A percentile compares a stretch with the other conserved stretches of the same genome.
Evolutionary conservation across 2,329 filamentous ascomycete genomes (phyloP).

Genomic region (Triangularia verruculosa): DNA sequence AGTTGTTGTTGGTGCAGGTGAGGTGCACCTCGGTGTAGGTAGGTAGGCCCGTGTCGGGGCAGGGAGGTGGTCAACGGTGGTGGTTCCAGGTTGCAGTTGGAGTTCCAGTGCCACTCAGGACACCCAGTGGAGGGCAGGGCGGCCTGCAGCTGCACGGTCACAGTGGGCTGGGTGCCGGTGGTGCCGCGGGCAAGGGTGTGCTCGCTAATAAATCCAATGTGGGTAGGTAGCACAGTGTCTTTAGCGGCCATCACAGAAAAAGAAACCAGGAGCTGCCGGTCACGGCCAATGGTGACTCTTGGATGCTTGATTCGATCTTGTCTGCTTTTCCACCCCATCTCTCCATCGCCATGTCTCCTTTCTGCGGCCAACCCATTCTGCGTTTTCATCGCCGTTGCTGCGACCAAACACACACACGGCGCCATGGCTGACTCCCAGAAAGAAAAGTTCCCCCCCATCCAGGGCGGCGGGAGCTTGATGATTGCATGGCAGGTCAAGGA

Average conservation of each 20-base stretch:
- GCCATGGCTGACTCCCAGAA: slow-evolving; percentile 22
- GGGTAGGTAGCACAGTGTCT: background rate
- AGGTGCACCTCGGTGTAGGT: background rate
- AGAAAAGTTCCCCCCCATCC: slow-evolving; percentile 69
- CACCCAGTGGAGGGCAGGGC: no score
- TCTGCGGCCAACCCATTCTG: background rate
- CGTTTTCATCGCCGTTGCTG: background rate
- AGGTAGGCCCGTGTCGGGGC: background rate
- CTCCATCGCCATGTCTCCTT: background rate
- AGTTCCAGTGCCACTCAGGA: background rate
- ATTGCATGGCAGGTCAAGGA: slow-evolving; percentile 92
- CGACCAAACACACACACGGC: slow-evolving; percentile 23
- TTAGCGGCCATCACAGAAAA: background rate
- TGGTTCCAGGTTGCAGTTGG: background rate
- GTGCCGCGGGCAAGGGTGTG: no score
- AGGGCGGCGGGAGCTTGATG: slow-evolving; percentile 89
- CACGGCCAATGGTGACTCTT: background rate
- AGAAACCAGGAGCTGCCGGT: background rate
- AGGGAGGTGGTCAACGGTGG: no score
- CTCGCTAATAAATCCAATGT: no score
- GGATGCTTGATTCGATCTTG: background rate
- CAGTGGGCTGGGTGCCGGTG: background rate
- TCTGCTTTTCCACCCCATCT: background rate
- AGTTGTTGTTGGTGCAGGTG: background rate
- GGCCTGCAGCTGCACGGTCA: background rate